These are phyloP conservation scores for Aspergillus alliaceus DNA, from an alignment of 2,329 filamentous ascomycete species.

Conservation along the genomic window DNA sequence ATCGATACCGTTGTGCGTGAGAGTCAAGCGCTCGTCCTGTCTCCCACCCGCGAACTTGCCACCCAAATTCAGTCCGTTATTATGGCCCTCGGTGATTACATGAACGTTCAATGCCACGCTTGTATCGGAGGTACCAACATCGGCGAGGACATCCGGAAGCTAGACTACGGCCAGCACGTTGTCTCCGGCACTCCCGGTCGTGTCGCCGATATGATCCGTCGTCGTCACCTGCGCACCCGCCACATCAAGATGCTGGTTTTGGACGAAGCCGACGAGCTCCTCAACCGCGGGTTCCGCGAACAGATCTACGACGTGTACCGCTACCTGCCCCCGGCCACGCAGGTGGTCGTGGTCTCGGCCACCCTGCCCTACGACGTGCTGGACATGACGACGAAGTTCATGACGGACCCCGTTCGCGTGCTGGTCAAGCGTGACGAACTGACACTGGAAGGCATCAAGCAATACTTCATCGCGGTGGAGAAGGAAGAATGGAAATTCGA, in stretches of 20 bases:
- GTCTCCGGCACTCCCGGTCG: constrained; percentile 97
- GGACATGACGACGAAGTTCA: constrained; percentile 99
- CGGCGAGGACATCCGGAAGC: constrained; percentile 94
- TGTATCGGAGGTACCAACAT: constrained; percentile 98
- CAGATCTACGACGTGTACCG: constrained; percentile 99
- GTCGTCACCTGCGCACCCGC: constrained; percentile 69
- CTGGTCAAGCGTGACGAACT: constrained; percentile 98
- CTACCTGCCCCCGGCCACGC: constrained; percentile 91
- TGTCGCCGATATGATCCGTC: constrained; percentile 81
- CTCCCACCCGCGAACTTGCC: constrained; percentile 92
- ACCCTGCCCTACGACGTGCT: constrained; percentile 97
- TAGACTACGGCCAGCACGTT: constrained; percentile 96
- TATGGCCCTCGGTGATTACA: constrained; percentile 99
- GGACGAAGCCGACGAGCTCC: constrained; percentile 73
- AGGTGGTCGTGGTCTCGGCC: constrained; percentile 96
- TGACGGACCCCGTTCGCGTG: constrained; percentile 96
- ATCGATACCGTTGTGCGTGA: constrained; percentile 92
- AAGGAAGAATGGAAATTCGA: constrained; percentile 99
- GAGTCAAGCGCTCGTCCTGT: constrained; percentile 91
- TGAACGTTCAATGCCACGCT: constrained; percentile 98
- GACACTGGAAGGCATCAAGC: constrained; percentile 94
- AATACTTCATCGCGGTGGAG: constrained; percentile 98
- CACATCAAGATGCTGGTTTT: constrained; percentile 79
- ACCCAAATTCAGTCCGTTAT: constrained; percentile 98
- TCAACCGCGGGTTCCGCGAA: constrained; percentile 94